These are phyloP conservation scores for Pseudogymnoascus verrucosus DNA, from an alignment of 2,329 filamentous ascomycete species.

Conservation along the genomic window DNA sequence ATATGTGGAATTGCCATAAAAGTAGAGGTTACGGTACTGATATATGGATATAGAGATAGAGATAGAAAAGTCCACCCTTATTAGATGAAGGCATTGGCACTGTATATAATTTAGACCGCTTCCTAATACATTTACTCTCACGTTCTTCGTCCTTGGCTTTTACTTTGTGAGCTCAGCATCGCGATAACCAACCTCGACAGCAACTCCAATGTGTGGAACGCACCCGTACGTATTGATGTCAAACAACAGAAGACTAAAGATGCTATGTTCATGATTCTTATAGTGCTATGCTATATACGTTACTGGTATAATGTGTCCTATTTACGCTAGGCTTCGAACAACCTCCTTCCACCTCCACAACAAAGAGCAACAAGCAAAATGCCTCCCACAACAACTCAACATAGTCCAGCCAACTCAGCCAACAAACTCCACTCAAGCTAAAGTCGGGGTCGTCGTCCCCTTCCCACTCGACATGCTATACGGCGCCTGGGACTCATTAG, in stretches of 20 bases:
- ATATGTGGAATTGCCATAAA: neutral
- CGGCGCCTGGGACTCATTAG: constrained; percentile 9
- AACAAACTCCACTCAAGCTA: neutral
- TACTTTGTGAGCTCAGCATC: neutral
- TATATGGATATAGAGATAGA: neutral
- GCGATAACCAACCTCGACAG: neutral
- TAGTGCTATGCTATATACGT: constrained; percentile 6
- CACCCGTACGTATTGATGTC: too few species aligned
- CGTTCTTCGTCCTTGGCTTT: neutral
- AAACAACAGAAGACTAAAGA: neutral
- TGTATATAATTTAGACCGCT: neutral
- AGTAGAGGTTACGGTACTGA: neutral
- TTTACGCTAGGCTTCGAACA: constrained; percentile 7
- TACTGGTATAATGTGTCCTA: constrained; percentile 7
- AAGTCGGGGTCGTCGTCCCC: constrained; percentile 22
- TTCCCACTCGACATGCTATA: constrained; percentile 28
- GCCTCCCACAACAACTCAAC: constrained; percentile 2
- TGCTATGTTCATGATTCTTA: constrained; percentile 6
- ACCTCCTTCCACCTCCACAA: neutral
- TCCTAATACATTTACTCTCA: neutral
- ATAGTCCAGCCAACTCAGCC: neutral
- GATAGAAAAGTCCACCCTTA: neutral
- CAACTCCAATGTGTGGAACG: too few species aligned
- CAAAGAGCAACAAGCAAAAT: constrained; percentile 1
- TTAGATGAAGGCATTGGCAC: neutral